These are phyloP conservation scores for Papiliotrema terrestris DNA, from an alignment of 1,284 basidiomycete genomes.

Conservation along the genomic window DNA sequence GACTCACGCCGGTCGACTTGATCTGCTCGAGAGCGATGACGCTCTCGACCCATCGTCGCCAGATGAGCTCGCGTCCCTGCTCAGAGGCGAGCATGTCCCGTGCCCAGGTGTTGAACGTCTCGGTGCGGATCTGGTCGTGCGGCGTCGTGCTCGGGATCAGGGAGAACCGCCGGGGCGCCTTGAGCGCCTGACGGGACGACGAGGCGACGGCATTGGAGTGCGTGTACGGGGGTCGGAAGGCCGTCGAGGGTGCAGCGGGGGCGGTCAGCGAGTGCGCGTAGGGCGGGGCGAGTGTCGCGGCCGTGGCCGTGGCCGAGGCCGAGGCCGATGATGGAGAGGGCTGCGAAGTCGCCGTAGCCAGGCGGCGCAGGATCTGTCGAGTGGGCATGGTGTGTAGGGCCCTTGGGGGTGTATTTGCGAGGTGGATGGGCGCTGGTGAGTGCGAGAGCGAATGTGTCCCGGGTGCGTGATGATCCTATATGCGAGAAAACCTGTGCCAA, in stretches of 20 bases:
- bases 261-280: conserved; percentile 15
- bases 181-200: background rate
- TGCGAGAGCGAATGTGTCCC: no score
- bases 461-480: no score
- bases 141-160: background rate
- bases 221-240: conserved; percentile 21
- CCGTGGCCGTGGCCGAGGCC: background rate
- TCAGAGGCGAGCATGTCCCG: conserved; percentile 11
- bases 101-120: conserved; percentile 15
- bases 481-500: no score
- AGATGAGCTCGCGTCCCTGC: conserved; percentile 7
- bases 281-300: conserved; percentile 7
- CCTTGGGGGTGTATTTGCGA: no score
- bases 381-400: no score
- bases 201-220: conserved; percentile 1
- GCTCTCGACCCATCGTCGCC: conserved; percentile 10
- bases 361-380: no score
- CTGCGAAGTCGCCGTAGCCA: background rate
- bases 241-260: conserved; percentile 6
- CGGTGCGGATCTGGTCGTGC: background rate
- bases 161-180: conserved; percentile 1
- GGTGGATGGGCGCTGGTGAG: no score
- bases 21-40: conserved; percentile 9
- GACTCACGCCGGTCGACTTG: conserved; percentile 19
- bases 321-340: background rate